Evolutionary conservation across 768 basidiomycete genomes (phyloP), one percentile per base, ranked within the genome.

Genomic region (Podaxis sp.): DNA sequence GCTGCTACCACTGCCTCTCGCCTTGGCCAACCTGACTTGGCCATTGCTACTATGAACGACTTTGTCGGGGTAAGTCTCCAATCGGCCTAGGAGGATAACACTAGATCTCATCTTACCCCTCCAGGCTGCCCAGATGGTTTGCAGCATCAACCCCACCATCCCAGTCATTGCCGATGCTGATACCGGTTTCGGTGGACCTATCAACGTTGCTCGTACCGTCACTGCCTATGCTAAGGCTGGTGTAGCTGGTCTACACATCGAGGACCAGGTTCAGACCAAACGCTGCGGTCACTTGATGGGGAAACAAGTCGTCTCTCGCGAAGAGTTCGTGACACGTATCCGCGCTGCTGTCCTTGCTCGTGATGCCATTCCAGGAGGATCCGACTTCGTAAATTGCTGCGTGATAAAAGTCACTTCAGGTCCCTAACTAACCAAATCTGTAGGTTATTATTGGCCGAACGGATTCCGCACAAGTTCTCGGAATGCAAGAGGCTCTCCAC

Each of bases 261-360:
- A 91, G 71, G 89, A 90, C 67, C 89, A 91, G 73, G 88, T 90
- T 1, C 89, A 90, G 69, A 90, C 87, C 1, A 90, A 90, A 71
- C 82, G 89, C 59, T 91, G 89, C 63, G 89, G 90, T 2, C 90
- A 91, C 69, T 73, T 91, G 54, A 78, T 89, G 71, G 90, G 90
- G 55, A 91, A 91, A 71, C 88, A 90, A 68, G 88, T 91, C 52
- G 89, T 91, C 37, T 88, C 88, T 9, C 81, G 87, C 3, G 89
- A 90, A 68, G 89, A 88, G 67, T 88, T 88, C 63, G 54, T 89
- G 25, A 86, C 83, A 4, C 85, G 89, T 44, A 87, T 91, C 65
- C 86, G 88, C 50, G 88, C 89, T 9, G 89, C 89, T 3, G 87
- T 90, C 52, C 79, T 85, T 47, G 89, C 89, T 27, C 86, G 89